These are phyloP conservation scores for Mycena pura DNA, from an alignment of 768 basidiomycete species.

Conservation along the genomic window DNA sequence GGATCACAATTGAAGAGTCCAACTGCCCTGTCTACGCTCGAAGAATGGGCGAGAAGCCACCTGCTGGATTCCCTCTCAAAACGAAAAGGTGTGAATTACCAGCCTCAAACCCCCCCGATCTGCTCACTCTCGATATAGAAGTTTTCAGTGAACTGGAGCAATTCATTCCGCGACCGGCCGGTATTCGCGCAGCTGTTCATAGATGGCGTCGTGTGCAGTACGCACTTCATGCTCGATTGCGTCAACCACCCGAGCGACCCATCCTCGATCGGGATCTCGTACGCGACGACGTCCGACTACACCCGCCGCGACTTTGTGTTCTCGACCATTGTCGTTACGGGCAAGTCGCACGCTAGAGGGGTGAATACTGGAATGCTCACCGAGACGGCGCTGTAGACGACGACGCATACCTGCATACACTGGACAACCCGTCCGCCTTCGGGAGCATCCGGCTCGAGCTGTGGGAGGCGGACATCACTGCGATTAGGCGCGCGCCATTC, in stretches of 20 bases:
- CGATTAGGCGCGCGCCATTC: constrained; percentile 30
- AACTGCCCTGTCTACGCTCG: constrained; percentile 16
- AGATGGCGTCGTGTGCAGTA: constrained; percentile 33
- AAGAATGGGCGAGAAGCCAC: constrained; percentile 7
- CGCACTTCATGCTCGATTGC: constrained; percentile 30
- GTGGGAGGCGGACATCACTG: constrained; percentile 35
- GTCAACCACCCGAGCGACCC: constrained; percentile 16
- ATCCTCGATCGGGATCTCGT: constrained; percentile 28
- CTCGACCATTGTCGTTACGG: constrained; percentile 33
- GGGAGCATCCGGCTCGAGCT: constrained; percentile 42
- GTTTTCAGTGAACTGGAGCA: constrained; percentile 34
- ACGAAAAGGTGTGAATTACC: constrained; percentile 27
- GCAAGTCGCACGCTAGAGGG: constrained; percentile 17
- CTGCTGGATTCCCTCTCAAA: constrained; percentile 34
- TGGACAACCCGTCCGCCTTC: constrained; percentile 29
- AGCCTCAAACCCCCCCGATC: background rate
- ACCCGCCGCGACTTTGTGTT: constrained; percentile 41
- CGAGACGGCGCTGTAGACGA: constrained; percentile 23
- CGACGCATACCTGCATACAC: constrained; percentile 29
- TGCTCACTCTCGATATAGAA: constrained; percentile 15
- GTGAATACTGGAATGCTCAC: background rate
- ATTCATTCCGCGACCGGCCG: constrained; percentile 21
- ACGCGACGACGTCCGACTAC: constrained; percentile 37
- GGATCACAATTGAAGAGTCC: constrained; percentile 29
- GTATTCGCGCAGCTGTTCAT: constrained; percentile 30